Base-by-base conservation (phyloP, 768 basidiomycete genomes). In the Kwoniella dendrophila region DNA sequence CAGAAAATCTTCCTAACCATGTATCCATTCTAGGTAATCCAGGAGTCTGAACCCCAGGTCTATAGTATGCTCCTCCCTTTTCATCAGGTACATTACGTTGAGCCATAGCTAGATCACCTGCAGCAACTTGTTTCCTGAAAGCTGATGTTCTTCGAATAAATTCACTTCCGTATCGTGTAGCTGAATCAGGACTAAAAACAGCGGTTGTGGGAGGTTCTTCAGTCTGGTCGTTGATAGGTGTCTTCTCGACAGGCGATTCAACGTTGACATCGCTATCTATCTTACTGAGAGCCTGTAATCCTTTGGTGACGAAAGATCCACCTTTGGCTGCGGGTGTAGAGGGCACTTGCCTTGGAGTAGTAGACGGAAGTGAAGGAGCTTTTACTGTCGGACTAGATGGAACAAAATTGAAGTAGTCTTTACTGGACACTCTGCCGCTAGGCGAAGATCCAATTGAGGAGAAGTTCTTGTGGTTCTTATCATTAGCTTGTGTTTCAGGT, bases 51-150 rank as follows among this genome's bases (percentile, higher is more conserved):
- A 67, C 64, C 3, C 58, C 20, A 20, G 74, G 75, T 33, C 74
- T 68, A 53, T 78, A 81, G 51, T 69, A 73, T 0, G 77, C 67
- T 4, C 72, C 74, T 6, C 67, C 67, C 30, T 53, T 51, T 20
- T 73, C 74, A 24, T 68, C 62, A 3, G 58, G 63, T 2, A 56
- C 53, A n/a, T 56, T 56, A 3, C 59, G 33, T 12, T 64, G 61
- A 0, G 78, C 77, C 81, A 81, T 82, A 55, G 77, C 74, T n/a
- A 81, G 67, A 68, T 82, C 81, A 22, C 81, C 81, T 0, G 80
- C 76, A 30, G 75, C 74, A 51, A 79, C 75, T 59, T 79, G 71
- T 55, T 74, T 67, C 30, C 77, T 63, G 43, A 71, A 69, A 1
- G 69, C 70, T 2, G 72, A 73, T 10, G 54, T 57, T 5, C 63